Base-by-base conservation (phyloP, 108 stramenopile genomes). In the Discostella stelligeroides region DNA sequence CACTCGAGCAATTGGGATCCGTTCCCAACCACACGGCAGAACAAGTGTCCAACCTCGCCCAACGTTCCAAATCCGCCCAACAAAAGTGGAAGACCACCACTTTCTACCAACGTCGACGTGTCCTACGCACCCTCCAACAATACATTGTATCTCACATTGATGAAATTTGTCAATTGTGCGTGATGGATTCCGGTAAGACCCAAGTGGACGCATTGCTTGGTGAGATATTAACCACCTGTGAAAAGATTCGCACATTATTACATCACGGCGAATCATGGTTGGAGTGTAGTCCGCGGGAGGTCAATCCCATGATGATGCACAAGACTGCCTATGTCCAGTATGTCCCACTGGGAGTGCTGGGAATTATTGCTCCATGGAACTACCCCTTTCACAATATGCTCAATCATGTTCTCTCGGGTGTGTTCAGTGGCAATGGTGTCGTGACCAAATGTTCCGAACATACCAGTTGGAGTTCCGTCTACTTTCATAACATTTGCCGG, bases 301-400 rank as follows among this genome's bases (percentile, higher is more conserved):
- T 87, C 0, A 95, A 95, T 47, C 91, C 87, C 60, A 84, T 98
- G 88, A 94, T 98, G 95, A 70, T 94, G 82, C 93, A 97, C 84
- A 99, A 99, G 82, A 82, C 68, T 13, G 97, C 95, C 24, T 89
- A 94, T 69, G 97, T 99, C 13, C 96, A 98, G 71, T 99, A 96
- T 75, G 92, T 95, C 14, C 99, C 99, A 0, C 43, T 98, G 43
- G 99, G 99, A 11, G 92, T 99, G 39, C 76, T 99, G 42, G 98
- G 96, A 0, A 89, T 97, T 49, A 98, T 99, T 71, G 99, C 97
- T 7, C 99, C 99, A 7, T 99, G 98, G 98, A 99, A 99, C 68
- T 99, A 99, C 82, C 98, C 98, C 24, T 98, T 96, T 77, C 97
- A 98, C 81, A 98, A 98, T 79, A 76, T 96, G 85, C 79, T 97